Conservation (phyloP, 179 eudicot species). For the Beta macrorhiza region DNA sequence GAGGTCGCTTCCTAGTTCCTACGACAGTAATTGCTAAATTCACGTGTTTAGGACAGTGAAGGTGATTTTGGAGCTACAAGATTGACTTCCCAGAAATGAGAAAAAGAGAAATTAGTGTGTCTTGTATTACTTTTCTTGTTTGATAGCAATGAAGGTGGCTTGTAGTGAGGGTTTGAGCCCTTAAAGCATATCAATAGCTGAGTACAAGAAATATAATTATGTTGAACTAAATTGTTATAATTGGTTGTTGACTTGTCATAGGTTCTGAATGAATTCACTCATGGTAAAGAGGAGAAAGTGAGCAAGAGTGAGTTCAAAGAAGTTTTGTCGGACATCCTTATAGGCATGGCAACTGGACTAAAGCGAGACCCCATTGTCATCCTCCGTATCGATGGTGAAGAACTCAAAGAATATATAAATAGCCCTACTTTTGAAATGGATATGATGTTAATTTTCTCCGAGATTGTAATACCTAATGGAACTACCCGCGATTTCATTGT, state of each 20-base stretch:
- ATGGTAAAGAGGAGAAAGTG: slow-evolving; percentile 72
- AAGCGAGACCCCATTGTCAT: slow-evolving; percentile 88
- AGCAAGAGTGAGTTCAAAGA: slow-evolving; percentile 74
- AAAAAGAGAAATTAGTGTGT: not conserved
- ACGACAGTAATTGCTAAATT: not conserved
- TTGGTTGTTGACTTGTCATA: slow-evolving; percentile 15
- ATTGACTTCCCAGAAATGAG: not conserved
- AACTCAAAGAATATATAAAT: slow-evolving; percentile 60
- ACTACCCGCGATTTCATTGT: slow-evolving; percentile 45
- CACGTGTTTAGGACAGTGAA: slow-evolving; percentile 7
- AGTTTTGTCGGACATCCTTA: slow-evolving; percentile 64
- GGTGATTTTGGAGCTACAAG: not conserved
- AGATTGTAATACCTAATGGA: slow-evolving; percentile 42
- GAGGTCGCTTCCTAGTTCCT: slow-evolving; percentile 3
- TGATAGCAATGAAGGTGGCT: not conserved
- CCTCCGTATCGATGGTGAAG: slow-evolving; percentile 89
- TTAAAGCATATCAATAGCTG: not conserved
- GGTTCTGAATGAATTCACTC: slow-evolving; percentile 79
- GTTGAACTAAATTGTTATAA: not conserved
- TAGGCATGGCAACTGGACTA: slow-evolving; percentile 93
- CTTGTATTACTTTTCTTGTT: not conserved
- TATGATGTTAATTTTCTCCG: slow-evolving; percentile 48
- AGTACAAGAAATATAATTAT: not conserved
- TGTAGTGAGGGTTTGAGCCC: not conserved
- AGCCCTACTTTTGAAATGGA: slow-evolving; percentile 60